Base-by-base conservation (phyloP, 305 asterid genomes). In the Coffea humblotiana region DNA sequence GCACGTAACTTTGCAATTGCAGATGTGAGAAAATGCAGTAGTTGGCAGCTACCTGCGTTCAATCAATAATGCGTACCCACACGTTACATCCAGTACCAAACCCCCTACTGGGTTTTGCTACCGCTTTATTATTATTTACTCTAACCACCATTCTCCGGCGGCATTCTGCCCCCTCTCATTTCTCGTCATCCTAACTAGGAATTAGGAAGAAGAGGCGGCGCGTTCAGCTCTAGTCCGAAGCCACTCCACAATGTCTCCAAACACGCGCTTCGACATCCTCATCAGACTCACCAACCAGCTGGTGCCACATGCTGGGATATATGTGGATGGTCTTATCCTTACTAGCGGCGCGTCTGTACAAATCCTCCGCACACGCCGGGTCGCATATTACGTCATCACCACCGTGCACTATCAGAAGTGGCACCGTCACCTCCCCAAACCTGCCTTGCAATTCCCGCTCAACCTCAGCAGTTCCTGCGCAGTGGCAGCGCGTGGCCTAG, bases 241-340 rank as follows among this genome's bases (percentile, higher is more conserved):
- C 99, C 98, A 95, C 70, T 88, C 88, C 21, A 92, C 81, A n/a
- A 95, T 89, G 16, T 93, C 97, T 18, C 97, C 92, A 23, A 92
- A 95, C 73, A 95, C 97, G 63, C 87, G 84, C 64, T 95, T 95
- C 97, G 52, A 95, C 99, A 74, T 88, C 84, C 80, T 95, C 98
- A 2, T 92, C 90, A 0, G 93, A 82, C 85, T 95, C 99, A 0
- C 99, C 99, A 16, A 89, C 94, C 81, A 95, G 83, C 91, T 93
- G 98, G 84, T 95, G 99, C 93, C 97, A 91, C 95, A 95, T 83
- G 11, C 92, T 97, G 0, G 95, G 97, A 82, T 91, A 93, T 15
- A 95, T 83, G 49, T 81, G 86, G 71, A 95, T 80, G 9, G 96
- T 90, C 86, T 92, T 95, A 77, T 95, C 99, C 79, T 90, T 86